Percentiles rank a stretch among this genome's conserved stretches.
These are phyloP conservation scores for Lentinula raphanica DNA, from an alignment of 768 basidiomycete species.

Conservation along the genomic window DNA sequence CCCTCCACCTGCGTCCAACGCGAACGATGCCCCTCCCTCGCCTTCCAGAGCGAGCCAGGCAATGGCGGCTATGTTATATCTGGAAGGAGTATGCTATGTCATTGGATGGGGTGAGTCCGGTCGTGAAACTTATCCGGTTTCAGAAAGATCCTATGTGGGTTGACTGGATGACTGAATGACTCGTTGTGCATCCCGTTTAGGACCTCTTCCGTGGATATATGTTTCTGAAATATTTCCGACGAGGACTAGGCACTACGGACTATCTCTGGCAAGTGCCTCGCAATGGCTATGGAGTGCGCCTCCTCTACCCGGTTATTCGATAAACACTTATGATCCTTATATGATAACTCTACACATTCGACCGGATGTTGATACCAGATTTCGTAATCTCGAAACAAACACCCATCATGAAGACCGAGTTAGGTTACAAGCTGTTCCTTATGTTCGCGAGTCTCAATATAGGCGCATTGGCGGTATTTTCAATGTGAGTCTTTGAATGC, in stretches of 20 bases:
- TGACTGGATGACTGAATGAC: no score
- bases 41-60: conserved; percentile 43
- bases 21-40: conserved; percentile 12
- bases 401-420: conserved; percentile 36
- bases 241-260: conserved; percentile 74
- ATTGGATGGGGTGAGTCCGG: conserved; percentile 49
- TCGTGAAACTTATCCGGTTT: no score
- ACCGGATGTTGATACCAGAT: conserved; percentile 32
- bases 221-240: conserved; percentile 86
- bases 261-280: conserved; percentile 67
- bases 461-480: conserved; percentile 44
- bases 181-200: no score
- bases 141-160: no score
- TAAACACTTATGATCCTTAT: not conserved
- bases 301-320: not conserved
- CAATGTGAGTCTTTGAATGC: conserved; percentile 28
- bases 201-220: conserved; percentile 59
- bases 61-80: conserved; percentile 61
- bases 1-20: conserved; percentile 27
- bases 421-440: conserved; percentile 51
- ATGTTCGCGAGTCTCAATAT: conserved; percentile 53
- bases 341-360: no score
- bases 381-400: conserved; percentile 49
- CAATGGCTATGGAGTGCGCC: conserved; percentile 65
- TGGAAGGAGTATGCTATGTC: conserved; percentile 61